A percentile compares a stretch with the other conserved stretches of the same genome.
These are phyloP conservation scores for Penicillium riverlandense DNA, from an alignment of 495 filamentous ascomycete genomes.

Conservation along the genomic window DNA sequence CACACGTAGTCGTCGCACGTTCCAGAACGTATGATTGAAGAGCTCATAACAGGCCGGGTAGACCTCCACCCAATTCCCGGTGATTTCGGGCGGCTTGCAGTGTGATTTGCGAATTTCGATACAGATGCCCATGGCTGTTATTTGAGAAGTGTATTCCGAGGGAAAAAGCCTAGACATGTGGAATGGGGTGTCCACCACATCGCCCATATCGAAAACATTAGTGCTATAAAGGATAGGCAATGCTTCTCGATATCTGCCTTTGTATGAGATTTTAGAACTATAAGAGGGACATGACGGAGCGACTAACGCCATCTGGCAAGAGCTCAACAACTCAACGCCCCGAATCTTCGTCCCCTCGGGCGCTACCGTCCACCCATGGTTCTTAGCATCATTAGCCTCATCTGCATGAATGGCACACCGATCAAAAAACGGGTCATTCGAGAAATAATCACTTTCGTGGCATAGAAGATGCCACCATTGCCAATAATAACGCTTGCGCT, in stretches of 20 bases:
- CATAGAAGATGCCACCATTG: slow-evolving; percentile 11
- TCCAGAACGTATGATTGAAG: not conserved
- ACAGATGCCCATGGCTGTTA: slow-evolving; percentile 7
- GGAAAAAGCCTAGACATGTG: slow-evolving; percentile 4
- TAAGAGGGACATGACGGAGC: not conserved
- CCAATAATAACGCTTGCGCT: slow-evolving; percentile 5
- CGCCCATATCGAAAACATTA: slow-evolving; percentile 5
- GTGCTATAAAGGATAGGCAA: slow-evolving; percentile 9
- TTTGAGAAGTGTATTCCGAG: slow-evolving; percentile 1
- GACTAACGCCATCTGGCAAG: slow-evolving; percentile 10
- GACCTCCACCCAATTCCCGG: slow-evolving; percentile 1
- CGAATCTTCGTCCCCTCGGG: slow-evolving; percentile 1
- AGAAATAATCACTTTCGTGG: not conserved
- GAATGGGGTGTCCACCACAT: slow-evolving; percentile 4
- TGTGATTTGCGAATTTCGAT: not conserved
- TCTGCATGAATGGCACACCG: not conserved
- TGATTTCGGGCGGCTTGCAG: not conserved
- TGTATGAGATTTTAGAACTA: not conserved
- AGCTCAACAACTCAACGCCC: slow-evolving; percentile 10
- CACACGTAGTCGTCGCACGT: slow-evolving; percentile 2
- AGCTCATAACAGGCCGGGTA: slow-evolving; percentile 4
- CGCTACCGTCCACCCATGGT: not conserved
- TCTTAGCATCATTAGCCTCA: not conserved
- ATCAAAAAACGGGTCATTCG: not conserved
- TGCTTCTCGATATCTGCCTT: slow-evolving; percentile 9